These are phyloP conservation scores for Dendrothele bispora DNA, from an alignment of 768 basidiomycete species.

Conservation along the genomic window DNA sequence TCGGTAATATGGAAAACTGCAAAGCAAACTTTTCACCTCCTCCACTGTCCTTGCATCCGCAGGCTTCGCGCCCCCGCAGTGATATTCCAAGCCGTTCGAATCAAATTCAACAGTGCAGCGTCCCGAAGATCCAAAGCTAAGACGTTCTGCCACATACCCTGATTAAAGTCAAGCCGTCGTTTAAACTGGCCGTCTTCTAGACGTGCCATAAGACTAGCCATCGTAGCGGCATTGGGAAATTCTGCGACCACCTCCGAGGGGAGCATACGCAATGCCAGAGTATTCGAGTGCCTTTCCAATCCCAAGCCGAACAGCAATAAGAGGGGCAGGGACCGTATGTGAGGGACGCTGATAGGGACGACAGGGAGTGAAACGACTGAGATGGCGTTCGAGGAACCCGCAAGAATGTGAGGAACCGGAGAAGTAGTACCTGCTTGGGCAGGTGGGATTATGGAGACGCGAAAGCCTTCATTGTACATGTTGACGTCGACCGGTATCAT, in stretches of 20 bases:
- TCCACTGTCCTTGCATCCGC: too few relatives aligned
- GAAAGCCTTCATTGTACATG: conserved; percentile 42
- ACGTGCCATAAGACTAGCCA: conserved; percentile 51
- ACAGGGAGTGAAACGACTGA: conserved; percentile 52
- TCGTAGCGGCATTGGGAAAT: conserved; percentile 60
- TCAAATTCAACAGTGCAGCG: conserved; percentile 43
- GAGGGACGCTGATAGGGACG: conserved; percentile 48
- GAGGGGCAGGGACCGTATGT: conserved; percentile 53
- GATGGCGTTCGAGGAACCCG: conserved; percentile 16
- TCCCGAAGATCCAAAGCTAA: conserved; percentile 54
- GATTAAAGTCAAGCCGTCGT: conserved; percentile 39
- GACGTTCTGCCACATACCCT: conserved; percentile 69
- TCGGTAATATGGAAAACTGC: too few relatives aligned
- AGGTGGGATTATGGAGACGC: conserved; percentile 32
- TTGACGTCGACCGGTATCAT: conserved; percentile 55
- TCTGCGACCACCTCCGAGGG: conserved; percentile 53
- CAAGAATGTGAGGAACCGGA: conserved; percentile 27
- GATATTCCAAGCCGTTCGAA: conserved; percentile 69
- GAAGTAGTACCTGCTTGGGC: conserved; percentile 31
- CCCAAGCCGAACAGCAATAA: conserved; percentile 59
- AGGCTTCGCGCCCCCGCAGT: conserved; percentile 61
- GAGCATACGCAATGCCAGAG: conserved; percentile 53
- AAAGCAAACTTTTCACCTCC: too few relatives aligned
- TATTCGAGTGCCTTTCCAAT: conserved; percentile 46
- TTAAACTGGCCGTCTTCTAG: conserved; percentile 40